phyloP scores from a whole-genome alignment of 2,329 filamentous ascomycete genomes.

The Penicillium janthinellum region DNA sequence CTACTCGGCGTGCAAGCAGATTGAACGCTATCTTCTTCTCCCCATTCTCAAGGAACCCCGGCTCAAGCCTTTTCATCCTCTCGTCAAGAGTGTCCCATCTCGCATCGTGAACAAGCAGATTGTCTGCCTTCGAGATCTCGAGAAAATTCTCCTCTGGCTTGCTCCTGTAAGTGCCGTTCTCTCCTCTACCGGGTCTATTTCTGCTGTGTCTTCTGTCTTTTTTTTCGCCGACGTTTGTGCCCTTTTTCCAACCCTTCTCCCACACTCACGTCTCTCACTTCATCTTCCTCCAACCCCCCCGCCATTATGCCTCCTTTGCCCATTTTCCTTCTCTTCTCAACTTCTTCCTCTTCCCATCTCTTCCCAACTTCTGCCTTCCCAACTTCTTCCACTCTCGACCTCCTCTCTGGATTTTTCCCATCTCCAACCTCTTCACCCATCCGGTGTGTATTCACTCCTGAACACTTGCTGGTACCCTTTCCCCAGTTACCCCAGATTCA shows the following conservation, averaged over 20 bases:
- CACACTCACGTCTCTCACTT: neutral
- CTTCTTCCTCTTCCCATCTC: neutral
- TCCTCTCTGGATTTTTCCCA: neutral
- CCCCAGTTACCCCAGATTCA: no score
- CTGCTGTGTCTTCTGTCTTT: neutral
- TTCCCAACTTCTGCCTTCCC: neutral
- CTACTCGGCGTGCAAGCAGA: constrained; percentile 70
- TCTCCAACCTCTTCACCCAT: no score
- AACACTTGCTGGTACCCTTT: no score
- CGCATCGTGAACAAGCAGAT: constrained; percentile 84
- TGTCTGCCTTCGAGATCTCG: constrained; percentile 86
- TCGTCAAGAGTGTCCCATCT: constrained; percentile 75
- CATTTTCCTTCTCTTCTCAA: neutral
- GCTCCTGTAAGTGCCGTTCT: constrained; percentile 76
- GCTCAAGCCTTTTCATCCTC: constrained; percentile 77
- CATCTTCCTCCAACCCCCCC: neutral
- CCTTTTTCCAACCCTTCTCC: neutral
- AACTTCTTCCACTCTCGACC: neutral
- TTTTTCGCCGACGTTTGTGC: neutral
- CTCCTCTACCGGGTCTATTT: neutral
- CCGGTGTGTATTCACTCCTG: no score
- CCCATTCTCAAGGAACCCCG: constrained; percentile 74
- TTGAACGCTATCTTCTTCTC: constrained; percentile 75
- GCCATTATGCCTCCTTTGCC: neutral
- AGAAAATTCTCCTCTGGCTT: constrained; percentile 88